These are phyloP conservation scores for Pythium monospermum DNA, from an alignment of 352 stramenopile species.

Conservation along the genomic window DNA sequence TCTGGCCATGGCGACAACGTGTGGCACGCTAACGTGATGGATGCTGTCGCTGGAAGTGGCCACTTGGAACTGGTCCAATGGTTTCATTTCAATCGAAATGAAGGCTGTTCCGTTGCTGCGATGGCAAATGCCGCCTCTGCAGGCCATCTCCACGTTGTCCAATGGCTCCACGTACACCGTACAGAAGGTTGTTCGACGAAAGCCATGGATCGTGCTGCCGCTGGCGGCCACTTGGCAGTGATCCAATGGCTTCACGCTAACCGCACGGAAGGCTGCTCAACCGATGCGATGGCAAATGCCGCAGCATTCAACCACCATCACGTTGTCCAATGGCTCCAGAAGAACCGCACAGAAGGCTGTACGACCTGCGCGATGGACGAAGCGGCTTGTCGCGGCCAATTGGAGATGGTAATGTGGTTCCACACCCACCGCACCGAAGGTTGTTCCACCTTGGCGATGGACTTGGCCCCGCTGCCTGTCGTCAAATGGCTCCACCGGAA, in stretches of 20 bases:
- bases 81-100: background rate
- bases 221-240: background rate
- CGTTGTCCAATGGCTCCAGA: background rate
- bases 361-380: background rate
- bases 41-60: background rate
- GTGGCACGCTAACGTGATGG: background rate
- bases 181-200: background rate
- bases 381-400: background rate
- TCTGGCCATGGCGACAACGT: background rate
- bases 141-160: background rate
- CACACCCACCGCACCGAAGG: background rate
- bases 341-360: background rate
- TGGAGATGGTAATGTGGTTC: background rate
- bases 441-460: background rate
- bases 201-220: background rate
- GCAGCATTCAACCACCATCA: background rate
- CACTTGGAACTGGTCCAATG: background rate
- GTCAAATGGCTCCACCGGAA: background rate
- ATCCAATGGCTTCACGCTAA: background rate
- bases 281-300: background rate
- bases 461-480: background rate
- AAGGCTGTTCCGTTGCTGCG: background rate
- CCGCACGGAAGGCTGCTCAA: background rate
- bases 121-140: background rate
- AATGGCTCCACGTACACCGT: background rate